Percentiles rank a stretch among this genome's conserved stretches.
Conservation (phyloP, 805 yeast species). For the Candida succiphila region DNA sequence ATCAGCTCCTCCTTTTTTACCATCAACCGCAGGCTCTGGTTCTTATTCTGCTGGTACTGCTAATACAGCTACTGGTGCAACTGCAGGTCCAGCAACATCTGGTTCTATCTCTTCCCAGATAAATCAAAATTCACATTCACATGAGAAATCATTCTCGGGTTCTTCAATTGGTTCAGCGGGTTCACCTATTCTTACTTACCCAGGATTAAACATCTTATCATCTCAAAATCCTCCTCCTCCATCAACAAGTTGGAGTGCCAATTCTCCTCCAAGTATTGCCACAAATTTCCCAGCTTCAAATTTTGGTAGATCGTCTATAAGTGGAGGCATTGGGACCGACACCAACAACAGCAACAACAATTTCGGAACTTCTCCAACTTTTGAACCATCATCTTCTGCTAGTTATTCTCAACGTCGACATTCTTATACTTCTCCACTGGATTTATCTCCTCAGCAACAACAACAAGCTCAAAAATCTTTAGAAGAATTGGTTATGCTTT, state of each 20-base stretch:
- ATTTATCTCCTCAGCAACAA: neutral
- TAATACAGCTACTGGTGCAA: neutral
- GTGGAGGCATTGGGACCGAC: too few species aligned
- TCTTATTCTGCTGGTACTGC: neutral
- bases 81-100: neutral
- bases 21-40: neutral
- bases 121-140: neutral
- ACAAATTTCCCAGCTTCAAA: neutral
- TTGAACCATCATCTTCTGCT: neutral
- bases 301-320: too few species aligned
- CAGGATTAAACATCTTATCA: slow-evolving; percentile 4
- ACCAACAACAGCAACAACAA: neutral
- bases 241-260: neutral
- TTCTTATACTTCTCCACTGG: neutral
- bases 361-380: neutral
- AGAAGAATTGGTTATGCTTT: slow-evolving; percentile 4
- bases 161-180: slow-evolving; percentile 16
- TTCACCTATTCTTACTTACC: slow-evolving; percentile 12
- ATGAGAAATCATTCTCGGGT: neutral
- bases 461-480: neutral
- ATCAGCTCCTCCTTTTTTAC: too few species aligned
- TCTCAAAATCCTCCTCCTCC: neutral
- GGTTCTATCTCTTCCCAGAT: neutral
- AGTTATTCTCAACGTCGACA: neutral
- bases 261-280: neutral